Evolutionary conservation across 768 basidiomycete species (phyloP).

Genomic region (Termitomyces sp.): DNA sequence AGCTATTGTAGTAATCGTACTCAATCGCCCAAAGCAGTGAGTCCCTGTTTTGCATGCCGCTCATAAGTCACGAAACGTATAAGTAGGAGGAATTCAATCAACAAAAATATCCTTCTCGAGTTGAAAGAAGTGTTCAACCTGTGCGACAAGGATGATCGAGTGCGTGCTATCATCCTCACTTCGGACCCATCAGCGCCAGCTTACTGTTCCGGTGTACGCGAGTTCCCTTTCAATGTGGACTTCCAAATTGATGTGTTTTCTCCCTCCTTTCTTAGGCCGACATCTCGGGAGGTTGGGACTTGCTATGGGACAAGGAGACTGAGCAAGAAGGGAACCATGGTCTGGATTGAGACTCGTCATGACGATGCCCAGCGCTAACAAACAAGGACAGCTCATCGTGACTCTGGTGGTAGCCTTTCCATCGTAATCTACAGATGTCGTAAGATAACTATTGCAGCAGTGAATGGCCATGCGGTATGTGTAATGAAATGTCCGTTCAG

Average conservation of each 20-base stretch:
- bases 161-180: conserved; percentile 45
- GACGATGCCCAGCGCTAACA: background rate
- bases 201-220: conserved; percentile 50
- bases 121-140: conserved; percentile 37
- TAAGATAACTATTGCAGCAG: conserved; percentile 46
- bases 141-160: conserved; percentile 46
- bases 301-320: conserved; percentile 31
- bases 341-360: conserved; percentile 14
- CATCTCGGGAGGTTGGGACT: conserved; percentile 40
- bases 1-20: conserved; percentile 33
- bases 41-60: conserved; percentile 9
- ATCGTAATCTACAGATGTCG: conserved; percentile 46
- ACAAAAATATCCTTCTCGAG: conserved; percentile 26
- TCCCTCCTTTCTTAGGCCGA: conserved; percentile 33
- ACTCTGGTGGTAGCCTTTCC: conserved; percentile 39
- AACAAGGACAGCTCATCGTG: conserved; percentile 27
- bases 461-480: conserved; percentile 43
- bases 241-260: background rate
- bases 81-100: conserved; percentile 41
- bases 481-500: background rate
- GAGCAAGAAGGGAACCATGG: conserved; percentile 44
- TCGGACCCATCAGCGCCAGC: conserved; percentile 46
- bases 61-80: background rate
- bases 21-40: conserved; percentile 45
- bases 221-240: background rate